Evolutionary conservation across 176 grass and related monocot species (phyloP).

Genomic region (Zoysia pacifica): DNA sequence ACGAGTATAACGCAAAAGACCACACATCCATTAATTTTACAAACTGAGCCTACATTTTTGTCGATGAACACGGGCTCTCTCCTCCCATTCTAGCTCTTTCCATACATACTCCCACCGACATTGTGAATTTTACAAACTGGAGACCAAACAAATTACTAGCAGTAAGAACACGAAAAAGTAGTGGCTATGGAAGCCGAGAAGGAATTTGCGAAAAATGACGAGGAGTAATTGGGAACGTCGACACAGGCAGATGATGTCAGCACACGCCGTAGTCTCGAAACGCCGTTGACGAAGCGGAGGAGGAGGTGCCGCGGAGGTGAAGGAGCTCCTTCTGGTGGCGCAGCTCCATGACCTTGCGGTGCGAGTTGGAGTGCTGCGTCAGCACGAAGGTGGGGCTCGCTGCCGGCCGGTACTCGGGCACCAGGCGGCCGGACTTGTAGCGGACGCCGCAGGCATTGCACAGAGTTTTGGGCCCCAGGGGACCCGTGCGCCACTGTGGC

Average conservation of each 20-base stretch:
- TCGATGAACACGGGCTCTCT: too few relatives aligned
- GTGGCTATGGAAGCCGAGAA: too few relatives aligned
- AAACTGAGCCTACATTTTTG: too few relatives aligned
- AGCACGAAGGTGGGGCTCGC: slow-evolving; percentile 66
- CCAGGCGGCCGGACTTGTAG: slow-evolving; percentile 61
- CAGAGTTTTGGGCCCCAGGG: slow-evolving; percentile 64
- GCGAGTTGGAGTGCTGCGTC: slow-evolving; percentile 75
- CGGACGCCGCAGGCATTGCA: slow-evolving; percentile 71
- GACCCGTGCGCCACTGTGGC: slow-evolving; percentile 71
- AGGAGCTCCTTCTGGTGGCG: slow-evolving; percentile 61
- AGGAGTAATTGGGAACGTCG: too few relatives aligned
- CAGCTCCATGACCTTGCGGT: slow-evolving; percentile 79
- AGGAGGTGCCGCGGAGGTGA: slow-evolving; percentile 28
- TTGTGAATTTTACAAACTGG: too few relatives aligned
- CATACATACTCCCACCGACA: too few relatives aligned
- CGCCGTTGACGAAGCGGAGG: background rate
- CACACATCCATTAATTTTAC: too few relatives aligned
- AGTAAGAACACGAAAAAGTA: too few relatives aligned
- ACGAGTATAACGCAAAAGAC: too few relatives aligned
- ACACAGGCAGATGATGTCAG: background rate
- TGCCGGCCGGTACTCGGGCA: slow-evolving; percentile 70
- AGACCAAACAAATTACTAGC: too few relatives aligned
- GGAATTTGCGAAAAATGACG: too few relatives aligned
- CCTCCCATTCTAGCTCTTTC: too few relatives aligned
- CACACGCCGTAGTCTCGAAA: background rate